Evolutionary conservation across 1,139 yeast species (phyloP).

Genomic region (Spathaspora sp.): DNA sequence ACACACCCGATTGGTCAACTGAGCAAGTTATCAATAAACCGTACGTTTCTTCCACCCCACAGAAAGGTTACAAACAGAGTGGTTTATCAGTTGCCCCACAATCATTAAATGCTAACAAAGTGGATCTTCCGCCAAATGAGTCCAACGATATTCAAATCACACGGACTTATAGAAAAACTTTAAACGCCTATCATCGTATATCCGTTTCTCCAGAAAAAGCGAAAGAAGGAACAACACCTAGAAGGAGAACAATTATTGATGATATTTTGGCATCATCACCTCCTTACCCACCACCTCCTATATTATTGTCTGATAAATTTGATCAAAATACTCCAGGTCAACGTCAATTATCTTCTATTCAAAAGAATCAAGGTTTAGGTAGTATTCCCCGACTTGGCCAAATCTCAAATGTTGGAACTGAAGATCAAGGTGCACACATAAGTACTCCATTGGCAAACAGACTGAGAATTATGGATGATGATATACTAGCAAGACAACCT

Average conservation of each 20-base stretch:
- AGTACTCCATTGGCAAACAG: slow-evolving; percentile 28
- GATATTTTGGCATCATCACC: slow-evolving; percentile 51
- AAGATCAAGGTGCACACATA: slow-evolving; percentile 5
- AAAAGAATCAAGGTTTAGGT: not conserved
- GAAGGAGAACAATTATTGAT: slow-evolving; percentile 43
- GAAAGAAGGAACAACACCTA: slow-evolving; percentile 9
- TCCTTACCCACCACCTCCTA: slow-evolving; percentile 49
- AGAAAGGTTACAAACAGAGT: slow-evolving; percentile 15
- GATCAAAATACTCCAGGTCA: slow-evolving; percentile 3
- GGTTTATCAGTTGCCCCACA: slow-evolving; percentile 3
- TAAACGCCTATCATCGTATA: slow-evolving; percentile 36
- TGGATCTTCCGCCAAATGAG: slow-evolving; percentile 12
- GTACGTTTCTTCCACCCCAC: slow-evolving; percentile 37
- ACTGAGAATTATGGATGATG: slow-evolving; percentile 29
- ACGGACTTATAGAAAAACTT: slow-evolving; percentile 35
- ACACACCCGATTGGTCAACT: slow-evolving; percentile 41
- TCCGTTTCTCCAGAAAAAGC: slow-evolving; percentile 34
- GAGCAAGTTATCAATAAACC: slow-evolving; percentile 26
- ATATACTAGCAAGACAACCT: slow-evolving; percentile 31
- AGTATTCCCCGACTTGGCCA: not conserved
- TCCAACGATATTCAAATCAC: slow-evolving; percentile 6
- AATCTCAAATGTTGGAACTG: not conserved
- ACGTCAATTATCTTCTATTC: not conserved
- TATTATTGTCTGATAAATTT: slow-evolving; percentile 31
- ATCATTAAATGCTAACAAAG: slow-evolving; percentile 8